Evolutionary conservation across 108 stramenopile genomes (phyloP), one percentile per base, ranked within the genome.

Genomic region (Skeletonema marinoi): DNA sequence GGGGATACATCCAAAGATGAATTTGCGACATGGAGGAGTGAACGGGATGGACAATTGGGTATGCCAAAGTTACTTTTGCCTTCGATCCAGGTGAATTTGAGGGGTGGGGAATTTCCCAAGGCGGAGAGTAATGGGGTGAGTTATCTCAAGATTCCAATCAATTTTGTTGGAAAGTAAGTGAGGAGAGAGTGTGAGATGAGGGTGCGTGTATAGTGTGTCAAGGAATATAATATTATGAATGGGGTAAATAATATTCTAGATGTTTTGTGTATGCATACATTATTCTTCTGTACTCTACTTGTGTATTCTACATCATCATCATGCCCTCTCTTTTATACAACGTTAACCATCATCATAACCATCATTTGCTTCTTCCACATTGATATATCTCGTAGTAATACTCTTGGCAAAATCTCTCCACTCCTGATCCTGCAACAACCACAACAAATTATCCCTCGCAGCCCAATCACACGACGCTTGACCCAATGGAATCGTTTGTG

Each of bases 1-100:
- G 73, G n/a, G 16, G 70, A 66, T 7, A 79, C 78, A 48, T 64
- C 75, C 12, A 54, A 58, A 50, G 81, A 71, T 12, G 85, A 80
- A 35, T 85, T 85, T 78, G 65, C 36, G 12, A 14, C 21, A 1
- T 79, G 77, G 80, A 75, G 84, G 70, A 85, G 63, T 42, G 68
- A 74, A 51, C 60, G 84, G 58, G 84, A 85, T 68, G 63, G 58
- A n/a, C 19, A 50, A 29, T 58, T 85, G 68, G 79, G 68, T 12
- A 81, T 81, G 80, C 84, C 84, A 32, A 85, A 77, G 64, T 58
- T 85, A 50, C 69, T 85, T 36, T 19, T 85, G 19, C 84, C 84
- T 13, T 44, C 69, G 44, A 72, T 85, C 68, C 84, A 85, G 70
- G 84, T 85, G n/a, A 85, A 85, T 77, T 81, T 85, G 80, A 74